Evolutionary conservation across 1,284 basidiomycete genomes (phyloP), one percentile per base, ranked within the genome.

Genomic region (Ceratobasidium sp.): DNA sequence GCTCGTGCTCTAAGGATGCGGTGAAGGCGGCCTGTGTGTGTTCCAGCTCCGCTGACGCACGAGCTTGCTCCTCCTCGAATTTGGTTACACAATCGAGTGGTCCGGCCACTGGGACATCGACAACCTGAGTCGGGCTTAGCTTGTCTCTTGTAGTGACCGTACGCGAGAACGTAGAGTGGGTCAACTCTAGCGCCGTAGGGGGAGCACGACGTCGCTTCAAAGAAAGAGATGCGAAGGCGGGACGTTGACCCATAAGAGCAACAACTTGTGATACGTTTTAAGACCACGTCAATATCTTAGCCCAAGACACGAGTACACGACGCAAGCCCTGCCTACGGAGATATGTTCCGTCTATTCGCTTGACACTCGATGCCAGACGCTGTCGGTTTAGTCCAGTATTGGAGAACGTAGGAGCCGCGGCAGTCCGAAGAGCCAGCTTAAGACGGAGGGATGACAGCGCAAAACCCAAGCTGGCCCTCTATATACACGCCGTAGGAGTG

Each of bases 1-100:
- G 73, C 2, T 76, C 73, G 17, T 44, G 1, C 52, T 76, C 73
- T 12, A 76, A 57, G 7, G 73, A 54, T n/a, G 73, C 73, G 10
- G 73, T 76, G 33, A 76, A 76, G 26, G 48, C 50, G n/a, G 73
- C 73, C 20, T 76, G 73, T 12, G 61, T 56, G n/a, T 66, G 73
- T 28, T 64, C 73, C 52, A 76, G 52, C 50, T 76, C 73, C 33
- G 73, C 62, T n/a, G 73, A 76, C 61, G 73, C 62, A 33, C 73
- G 73, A 54, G 62, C 50, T 52, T 76, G 48, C 33, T 65, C 73
- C 48, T 76, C 44, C 42, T 76, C 64, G n/a, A 65, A 50, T 57
- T 20, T 52, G 23, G 17, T 54, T 9, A 40, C 20, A 76, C 61
- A 76, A 7, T 54, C 46, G 20, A 65, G 23, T 13, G 46, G 33